Base-by-base conservation (phyloP, 208 protist species). In the Leishmania martiniquensis region DNA sequence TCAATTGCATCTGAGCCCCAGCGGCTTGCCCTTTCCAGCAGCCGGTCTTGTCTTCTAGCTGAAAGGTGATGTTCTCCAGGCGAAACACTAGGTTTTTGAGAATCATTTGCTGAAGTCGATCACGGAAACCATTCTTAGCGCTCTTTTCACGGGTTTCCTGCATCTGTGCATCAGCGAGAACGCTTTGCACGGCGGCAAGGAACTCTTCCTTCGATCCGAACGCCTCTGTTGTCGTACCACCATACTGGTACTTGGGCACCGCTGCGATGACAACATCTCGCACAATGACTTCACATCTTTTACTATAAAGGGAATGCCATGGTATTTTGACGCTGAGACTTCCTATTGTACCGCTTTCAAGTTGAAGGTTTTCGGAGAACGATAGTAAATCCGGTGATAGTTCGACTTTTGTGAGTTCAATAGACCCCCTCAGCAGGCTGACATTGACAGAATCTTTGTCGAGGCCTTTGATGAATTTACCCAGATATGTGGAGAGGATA, bases 401-500 rank as follows among this genome's bases (percentile, higher is more conserved):
- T 72, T 93, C 89, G 25, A 96, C 73, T 71, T 91, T 87, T 75
- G 70, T 82, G 13, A 95, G 84, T 59, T 95, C 88, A 66, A 95
- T 78, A 13, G 80, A 89, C 5, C 89, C 88, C 69, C 75, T 83
- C 20, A 93, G 81, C 29, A 93, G 67, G 74, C 85, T 95, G 44
- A 92, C 75, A 73, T 87, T 88, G 17, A 95, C 69, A 20, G 86
- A 81, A 34, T 92, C 74, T 52, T 77, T 85, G 74, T 91, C 84
- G 42, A 93, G 62, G 20, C 87, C 81, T 75, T 93, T 92, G 9
- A 90, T 81, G 42, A 93, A 91, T 59, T 87, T 88, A 60, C 88
- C 86, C 76, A 92, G 77, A 77, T 89, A 93, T 59, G 86, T 84
- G 13, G 80, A 85, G 55, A 95, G 65, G 32, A 88, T 75, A 37